These are phyloP conservation scores for Malus asiatica DNA, from an alignment of 306 rosid genomes.

Conservation along the genomic window DNA sequence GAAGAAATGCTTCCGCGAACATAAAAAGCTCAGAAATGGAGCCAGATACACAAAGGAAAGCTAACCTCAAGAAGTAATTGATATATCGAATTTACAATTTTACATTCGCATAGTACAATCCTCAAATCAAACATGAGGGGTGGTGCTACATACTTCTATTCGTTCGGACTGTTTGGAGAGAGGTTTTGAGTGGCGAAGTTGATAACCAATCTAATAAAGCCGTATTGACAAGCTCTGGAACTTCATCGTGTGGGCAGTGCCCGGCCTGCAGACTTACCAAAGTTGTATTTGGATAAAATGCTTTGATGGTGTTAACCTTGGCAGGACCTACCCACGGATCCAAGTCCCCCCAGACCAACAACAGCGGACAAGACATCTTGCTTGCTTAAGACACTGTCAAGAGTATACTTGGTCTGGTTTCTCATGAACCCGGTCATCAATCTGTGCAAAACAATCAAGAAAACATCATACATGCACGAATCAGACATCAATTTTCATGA, in stretches of 20 bases:
- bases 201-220: conserved; percentile 78
- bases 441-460: conserved; percentile 32
- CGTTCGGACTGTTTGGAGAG: conserved; percentile 44
- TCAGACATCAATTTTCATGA: neutral
- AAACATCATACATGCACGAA: neutral
- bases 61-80: neutral
- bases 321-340: conserved; percentile 28
- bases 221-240: conserved; percentile 67
- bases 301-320: conserved; percentile 68
- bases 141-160: neutral
- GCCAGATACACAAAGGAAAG: neutral
- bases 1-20: neutral
- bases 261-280: conserved; percentile 80
- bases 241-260: conserved; percentile 90
- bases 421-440: conserved; percentile 82
- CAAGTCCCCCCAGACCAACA: conserved; percentile 23
- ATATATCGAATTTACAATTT: conserved; percentile 7
- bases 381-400: conserved; percentile 56
- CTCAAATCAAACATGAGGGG: neutral
- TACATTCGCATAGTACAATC: neutral
- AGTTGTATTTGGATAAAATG: conserved; percentile 65
- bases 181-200: conserved; percentile 31
- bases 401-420: conserved; percentile 72
- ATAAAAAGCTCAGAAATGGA: neutral
- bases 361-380: conserved; percentile 70